Conservation (phyloP, 2,329 filamentous ascomycete genomes). For the Ustilaginoidea virens region DNA sequence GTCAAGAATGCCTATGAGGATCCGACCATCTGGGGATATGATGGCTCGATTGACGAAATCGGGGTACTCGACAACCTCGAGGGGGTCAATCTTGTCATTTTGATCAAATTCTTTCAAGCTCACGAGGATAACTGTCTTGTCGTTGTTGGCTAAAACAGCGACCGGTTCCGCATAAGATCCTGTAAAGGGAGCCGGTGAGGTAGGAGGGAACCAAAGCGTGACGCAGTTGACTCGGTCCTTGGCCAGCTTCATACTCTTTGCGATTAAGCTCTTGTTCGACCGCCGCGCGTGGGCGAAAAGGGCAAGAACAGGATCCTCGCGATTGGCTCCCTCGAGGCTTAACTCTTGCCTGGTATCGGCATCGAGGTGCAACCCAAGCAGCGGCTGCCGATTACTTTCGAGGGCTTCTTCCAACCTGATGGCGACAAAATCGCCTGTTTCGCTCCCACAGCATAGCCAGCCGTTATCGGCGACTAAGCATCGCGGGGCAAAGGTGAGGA, state of each 20-base stretch:
- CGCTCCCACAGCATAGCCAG: slow-evolving; percentile 83
- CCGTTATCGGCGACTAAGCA: slow-evolving; percentile 77
- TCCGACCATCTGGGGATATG: slow-evolving; percentile 75
- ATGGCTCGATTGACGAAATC: slow-evolving; percentile 86
- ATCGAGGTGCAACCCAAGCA: slow-evolving; percentile 9
- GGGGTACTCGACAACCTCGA: slow-evolving; percentile 59
- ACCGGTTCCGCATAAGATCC: slow-evolving; percentile 36
- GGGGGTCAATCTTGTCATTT: slow-evolving; percentile 32
- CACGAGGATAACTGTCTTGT: slow-evolving; percentile 76
- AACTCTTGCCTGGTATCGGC: slow-evolving; percentile 10
- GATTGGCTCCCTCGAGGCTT: slow-evolving; percentile 18
- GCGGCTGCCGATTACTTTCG: slow-evolving; percentile 13
- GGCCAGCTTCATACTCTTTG: slow-evolving; percentile 38
- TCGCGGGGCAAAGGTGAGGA: slow-evolving; percentile 58
- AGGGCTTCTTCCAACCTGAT: slow-evolving; percentile 42
- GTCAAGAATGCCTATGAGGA: slow-evolving; percentile 76
- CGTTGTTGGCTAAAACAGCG: slow-evolving; percentile 79
- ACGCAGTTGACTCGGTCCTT: slow-evolving; percentile 51
- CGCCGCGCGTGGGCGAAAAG: slow-evolving; percentile 23
- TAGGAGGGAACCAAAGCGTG: slow-evolving; percentile 44
- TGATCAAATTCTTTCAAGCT: slow-evolving; percentile 46
- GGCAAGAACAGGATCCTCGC: slow-evolving; percentile 18
- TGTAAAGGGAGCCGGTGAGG: slow-evolving; percentile 10
- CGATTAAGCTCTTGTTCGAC: slow-evolving; percentile 28
- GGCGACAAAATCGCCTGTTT: slow-evolving; percentile 74